Evolutionary conservation across 768 basidiomycete species (phyloP).

Genomic region (Amanita muscaria): DNA sequence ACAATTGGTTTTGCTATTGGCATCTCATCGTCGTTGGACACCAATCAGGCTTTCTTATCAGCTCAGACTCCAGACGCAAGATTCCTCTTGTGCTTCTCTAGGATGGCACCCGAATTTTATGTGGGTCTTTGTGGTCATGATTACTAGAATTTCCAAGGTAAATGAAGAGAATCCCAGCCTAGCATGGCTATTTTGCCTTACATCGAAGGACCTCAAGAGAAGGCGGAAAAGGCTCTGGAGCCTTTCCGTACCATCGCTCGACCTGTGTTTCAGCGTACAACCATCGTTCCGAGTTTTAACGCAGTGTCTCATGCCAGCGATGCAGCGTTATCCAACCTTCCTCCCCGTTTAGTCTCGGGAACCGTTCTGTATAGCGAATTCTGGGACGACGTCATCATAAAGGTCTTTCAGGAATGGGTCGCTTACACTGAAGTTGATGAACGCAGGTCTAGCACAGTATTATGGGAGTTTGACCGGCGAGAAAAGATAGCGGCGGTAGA

Average conservation of each 20-base stretch:
- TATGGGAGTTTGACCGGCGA: slow-evolving; percentile 14
- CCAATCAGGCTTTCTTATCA: slow-evolving; percentile 6
- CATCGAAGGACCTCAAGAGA: slow-evolving; percentile 10
- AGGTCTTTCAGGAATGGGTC: slow-evolving; percentile 12
- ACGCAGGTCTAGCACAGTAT: slow-evolving; percentile 9
- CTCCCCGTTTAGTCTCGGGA: slow-evolving; percentile 11
- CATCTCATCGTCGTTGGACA: too few species aligned
- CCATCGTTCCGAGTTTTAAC: slow-evolving; percentile 8
- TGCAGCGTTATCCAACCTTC: slow-evolving; percentile 10
- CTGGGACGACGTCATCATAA: slow-evolving; percentile 13
- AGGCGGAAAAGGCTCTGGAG: slow-evolving; percentile 11
- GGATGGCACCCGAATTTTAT: slow-evolving; percentile 9
- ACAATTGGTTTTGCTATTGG: too few species aligned
- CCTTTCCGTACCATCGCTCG: slow-evolving; percentile 13
- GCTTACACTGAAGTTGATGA: slow-evolving; percentile 14
- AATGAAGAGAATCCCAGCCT: slow-evolving; percentile 11
- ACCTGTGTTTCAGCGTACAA: slow-evolving; percentile 11
- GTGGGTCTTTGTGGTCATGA: too few species aligned
- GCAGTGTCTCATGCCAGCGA: slow-evolving; percentile 14
- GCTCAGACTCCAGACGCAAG: slow-evolving; percentile 5
- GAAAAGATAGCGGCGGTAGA: slow-evolving; percentile 12
- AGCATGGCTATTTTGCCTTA: slow-evolving; percentile 13
- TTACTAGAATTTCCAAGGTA: too few species aligned
- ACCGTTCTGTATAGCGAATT: slow-evolving; percentile 15
- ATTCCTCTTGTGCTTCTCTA: slow-evolving; percentile 6